Evolutionary conservation across 225 moss, liverwort and hornwort genomes (phyloP), one percentile per base, ranked within the genome.

Genomic region (Anthoceros angustus): DNA sequence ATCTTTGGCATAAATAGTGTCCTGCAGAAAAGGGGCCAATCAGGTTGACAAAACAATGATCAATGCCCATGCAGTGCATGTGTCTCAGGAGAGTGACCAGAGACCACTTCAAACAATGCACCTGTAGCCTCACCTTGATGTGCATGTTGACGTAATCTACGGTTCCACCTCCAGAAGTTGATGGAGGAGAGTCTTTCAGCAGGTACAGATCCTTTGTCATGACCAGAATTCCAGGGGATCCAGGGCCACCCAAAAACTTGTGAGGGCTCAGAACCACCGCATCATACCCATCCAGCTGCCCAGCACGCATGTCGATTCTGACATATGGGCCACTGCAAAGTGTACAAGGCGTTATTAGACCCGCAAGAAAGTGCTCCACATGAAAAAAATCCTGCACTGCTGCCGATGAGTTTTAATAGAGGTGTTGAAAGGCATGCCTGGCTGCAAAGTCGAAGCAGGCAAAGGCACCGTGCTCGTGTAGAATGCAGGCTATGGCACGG

Each of bases 371-470:
- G 32, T n/a, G n/a, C n/a, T n/a, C n/a, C n/a, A n/a, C 32, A 32
- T 1, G 32, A 32, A 32, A 32, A 4, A 55, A 5, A 3, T n/a
- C n/a, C n/a, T 1, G 16, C 50, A 55, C 16, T 15, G 18, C 21
- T 32, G 32, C 32, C 4, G 4, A 4, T 32, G 32, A 32, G 32
- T 55, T 15, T 55, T 1, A 55, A 21, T 3, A 5, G 16, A 55
- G 16, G 16, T 16, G 21, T 21, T 15, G 4, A 55, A 16, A 15
- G 50, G 43, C 73, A 43, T 67, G 77, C 80, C 80, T 74, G 48
- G 77, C 72, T 8, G 80, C 80, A 42, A 80, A 80, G 66, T 80
- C 80, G 46, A 80, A 80, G 77, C 80, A 80, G 24, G 77, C 77
- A 24, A 70, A 77, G 12, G 74, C 74, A 14, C 74, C 70, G 32